Conservation (phyloP, 2,329 filamentous ascomycete species). For the Chaetomium olivaceum region DNA sequence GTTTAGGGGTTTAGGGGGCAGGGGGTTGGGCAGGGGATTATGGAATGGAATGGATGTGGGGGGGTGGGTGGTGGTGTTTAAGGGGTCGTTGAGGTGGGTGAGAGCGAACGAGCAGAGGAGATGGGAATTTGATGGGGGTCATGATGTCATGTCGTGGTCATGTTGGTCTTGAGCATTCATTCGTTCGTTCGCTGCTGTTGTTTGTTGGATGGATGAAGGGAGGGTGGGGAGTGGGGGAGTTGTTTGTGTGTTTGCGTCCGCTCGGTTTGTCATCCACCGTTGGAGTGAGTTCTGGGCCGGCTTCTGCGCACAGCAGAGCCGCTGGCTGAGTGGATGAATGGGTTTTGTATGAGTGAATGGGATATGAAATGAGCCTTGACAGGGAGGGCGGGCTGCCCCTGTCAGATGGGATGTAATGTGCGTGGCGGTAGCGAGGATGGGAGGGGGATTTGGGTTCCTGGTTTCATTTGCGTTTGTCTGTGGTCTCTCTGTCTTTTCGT, state of each 20-base stretch:
- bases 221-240: background rate
- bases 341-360: conserved; percentile 2
- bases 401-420: conserved; percentile 7
- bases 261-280: background rate
- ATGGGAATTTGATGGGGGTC: background rate
- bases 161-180: conserved; percentile 5
- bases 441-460: background rate
- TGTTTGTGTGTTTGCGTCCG: background rate
- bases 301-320: background rate
- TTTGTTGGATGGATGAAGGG: background rate
- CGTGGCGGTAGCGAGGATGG: background rate
- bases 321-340: conserved; percentile 5
- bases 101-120: background rate
- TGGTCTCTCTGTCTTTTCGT: background rate
- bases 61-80: too few species aligned
- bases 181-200: background rate
- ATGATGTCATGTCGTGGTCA: conserved; percentile 12
- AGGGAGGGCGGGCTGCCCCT: background rate
- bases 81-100: too few species aligned
- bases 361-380: background rate
- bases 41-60: too few species aligned
- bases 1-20: background rate
- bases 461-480: background rate
- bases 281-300: background rate
- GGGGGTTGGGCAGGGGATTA: too few species aligned